Evolutionary conservation across 371 early-diverging fungal genomes (phyloP).

Genomic region (Dichotomocladium elegans): DNA sequence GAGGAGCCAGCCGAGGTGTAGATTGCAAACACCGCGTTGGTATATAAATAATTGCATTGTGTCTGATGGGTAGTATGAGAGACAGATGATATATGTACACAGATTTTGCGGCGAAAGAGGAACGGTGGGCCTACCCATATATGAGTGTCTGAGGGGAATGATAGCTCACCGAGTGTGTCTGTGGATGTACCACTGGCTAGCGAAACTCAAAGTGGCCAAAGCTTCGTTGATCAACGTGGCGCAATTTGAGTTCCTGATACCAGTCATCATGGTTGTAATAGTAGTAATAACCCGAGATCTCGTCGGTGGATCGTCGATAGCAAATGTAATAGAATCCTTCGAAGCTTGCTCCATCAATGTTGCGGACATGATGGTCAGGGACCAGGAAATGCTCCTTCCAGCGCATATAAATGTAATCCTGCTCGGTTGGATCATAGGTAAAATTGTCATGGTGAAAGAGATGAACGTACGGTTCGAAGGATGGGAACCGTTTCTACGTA

Average conservation of each 20-base stretch:
- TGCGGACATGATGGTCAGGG: conserved; percentile 85
- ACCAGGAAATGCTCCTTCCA: conserved; percentile 97
- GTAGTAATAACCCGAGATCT: conserved; percentile 83
- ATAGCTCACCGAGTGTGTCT: no score
- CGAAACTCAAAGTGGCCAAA: conserved; percentile 63
- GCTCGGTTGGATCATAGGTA: conserved; percentile 61
- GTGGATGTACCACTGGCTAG: no score
- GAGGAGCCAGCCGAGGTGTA: no score
- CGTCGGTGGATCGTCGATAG: conserved; percentile 70
- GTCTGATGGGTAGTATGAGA: no score
- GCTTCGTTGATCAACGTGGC: conserved; percentile 51
- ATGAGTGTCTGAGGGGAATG: no score
- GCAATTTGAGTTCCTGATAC: conserved; percentile 75
- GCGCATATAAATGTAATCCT: conserved; percentile 88
- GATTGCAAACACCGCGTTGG: no score
- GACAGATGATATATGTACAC: no score
- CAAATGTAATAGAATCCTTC: conserved; percentile 95
- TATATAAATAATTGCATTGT: no score
- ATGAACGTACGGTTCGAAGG: conserved; percentile 54
- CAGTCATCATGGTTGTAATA: conserved; percentile 71
- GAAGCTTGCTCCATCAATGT: conserved; percentile 88
- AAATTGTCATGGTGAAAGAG: conserved; percentile 66
- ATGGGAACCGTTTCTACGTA: conserved; percentile 49
- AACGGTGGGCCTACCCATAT: no score
- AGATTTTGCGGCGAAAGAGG: no score